A percentile compares a stretch with the other conserved stretches of the same genome.
These are phyloP conservation scores for Phytophthora rubi DNA, from an alignment of 352 stramenopile species.

Conservation along the genomic window DNA sequence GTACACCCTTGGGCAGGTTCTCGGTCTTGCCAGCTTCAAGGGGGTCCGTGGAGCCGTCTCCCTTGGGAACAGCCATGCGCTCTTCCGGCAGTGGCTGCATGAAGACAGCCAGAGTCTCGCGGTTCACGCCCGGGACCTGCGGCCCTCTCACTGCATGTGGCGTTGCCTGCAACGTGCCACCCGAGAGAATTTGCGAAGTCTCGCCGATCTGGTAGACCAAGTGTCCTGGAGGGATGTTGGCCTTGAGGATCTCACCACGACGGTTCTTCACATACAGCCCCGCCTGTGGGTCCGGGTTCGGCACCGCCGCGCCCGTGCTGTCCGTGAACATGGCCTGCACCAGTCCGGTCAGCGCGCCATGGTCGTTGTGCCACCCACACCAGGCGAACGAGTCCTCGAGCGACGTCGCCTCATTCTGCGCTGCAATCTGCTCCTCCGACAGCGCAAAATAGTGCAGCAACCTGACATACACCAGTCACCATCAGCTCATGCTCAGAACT, in stretches of 20 bases:
- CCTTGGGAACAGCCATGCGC: slow-evolving; percentile 74
- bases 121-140: slow-evolving; percentile 75
- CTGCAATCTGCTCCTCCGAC: slow-evolving; percentile 59
- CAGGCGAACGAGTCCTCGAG: slow-evolving; percentile 91
- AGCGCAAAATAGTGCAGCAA: slow-evolving; percentile 97
- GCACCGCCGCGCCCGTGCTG: slow-evolving; percentile 57
- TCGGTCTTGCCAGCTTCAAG: slow-evolving; percentile 64
- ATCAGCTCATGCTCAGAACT: slow-evolving; percentile 1
- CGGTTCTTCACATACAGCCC: slow-evolving; percentile 96
- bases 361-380: slow-evolving; percentile 98
- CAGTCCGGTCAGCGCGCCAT: slow-evolving; percentile 95
- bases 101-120: slow-evolving; percentile 97
- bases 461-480: slow-evolving; percentile 11
- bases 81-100: slow-evolving; percentile 94
- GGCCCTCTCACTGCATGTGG: slow-evolving; percentile 90
- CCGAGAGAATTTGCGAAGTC: slow-evolving; percentile 95
- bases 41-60: slow-evolving; percentile 34
- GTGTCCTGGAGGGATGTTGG: slow-evolving; percentile 84
- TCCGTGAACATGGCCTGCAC: slow-evolving; percentile 93
- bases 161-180: slow-evolving; percentile 91
- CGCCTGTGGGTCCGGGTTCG: slow-evolving; percentile 78
- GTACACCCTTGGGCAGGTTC: slow-evolving; percentile 82
- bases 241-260: slow-evolving; percentile 88
- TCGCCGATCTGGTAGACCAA: slow-evolving; percentile 97
- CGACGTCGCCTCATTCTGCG: slow-evolving; percentile 47